Conservation (phyloP, 2,329 filamentous ascomycete species). For the Paramyrothecium roridum region DNA sequence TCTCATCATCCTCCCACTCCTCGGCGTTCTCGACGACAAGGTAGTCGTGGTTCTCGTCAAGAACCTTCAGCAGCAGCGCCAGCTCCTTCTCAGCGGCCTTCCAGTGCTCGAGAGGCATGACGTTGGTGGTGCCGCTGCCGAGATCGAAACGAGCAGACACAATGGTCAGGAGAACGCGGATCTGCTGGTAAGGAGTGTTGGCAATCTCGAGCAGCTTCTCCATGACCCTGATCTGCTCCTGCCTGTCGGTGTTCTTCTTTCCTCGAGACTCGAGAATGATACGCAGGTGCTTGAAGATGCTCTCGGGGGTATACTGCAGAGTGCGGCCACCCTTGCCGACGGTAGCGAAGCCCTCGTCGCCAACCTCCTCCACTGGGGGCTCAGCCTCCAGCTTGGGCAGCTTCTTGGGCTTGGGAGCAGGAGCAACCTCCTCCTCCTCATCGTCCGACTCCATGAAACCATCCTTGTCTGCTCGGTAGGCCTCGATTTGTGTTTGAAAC, state of each 20-base stretch:
- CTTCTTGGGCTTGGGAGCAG: constrained; percentile 45
- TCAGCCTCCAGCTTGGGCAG: constrained; percentile 37
- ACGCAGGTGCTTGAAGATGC: constrained; percentile 95
- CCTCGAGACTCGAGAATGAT: constrained; percentile 92
- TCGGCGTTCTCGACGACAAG: constrained; percentile 89
- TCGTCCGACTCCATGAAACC: constrained; percentile 83
- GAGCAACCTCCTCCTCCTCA: constrained; percentile 60
- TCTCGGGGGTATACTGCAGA: constrained; percentile 90
- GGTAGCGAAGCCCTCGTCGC: constrained; percentile 84
- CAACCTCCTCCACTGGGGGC: constrained; percentile 51
- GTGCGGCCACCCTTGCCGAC: constrained; percentile 88
- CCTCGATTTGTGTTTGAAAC: constrained; percentile 81
- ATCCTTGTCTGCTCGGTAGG: constrained; percentile 82
- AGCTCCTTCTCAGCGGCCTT: constrained; percentile 91
- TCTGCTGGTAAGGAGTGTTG: constrained; percentile 86
- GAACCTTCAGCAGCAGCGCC: constrained; percentile 68
- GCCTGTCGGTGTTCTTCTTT: constrained; percentile 96
- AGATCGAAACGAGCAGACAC: constrained; percentile 95
- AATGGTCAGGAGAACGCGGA: constrained; percentile 86
- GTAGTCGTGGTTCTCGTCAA: constrained; percentile 76
- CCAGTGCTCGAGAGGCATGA: constrained; percentile 97
- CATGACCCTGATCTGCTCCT: constrained; percentile 95
- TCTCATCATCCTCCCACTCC: constrained; percentile 99
- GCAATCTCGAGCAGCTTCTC: constrained; percentile 92
- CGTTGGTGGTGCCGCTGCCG: constrained; percentile 69